Conservation (phyloP, 176 grass and related monocot genomes). For the Raddia guianensis region DNA sequence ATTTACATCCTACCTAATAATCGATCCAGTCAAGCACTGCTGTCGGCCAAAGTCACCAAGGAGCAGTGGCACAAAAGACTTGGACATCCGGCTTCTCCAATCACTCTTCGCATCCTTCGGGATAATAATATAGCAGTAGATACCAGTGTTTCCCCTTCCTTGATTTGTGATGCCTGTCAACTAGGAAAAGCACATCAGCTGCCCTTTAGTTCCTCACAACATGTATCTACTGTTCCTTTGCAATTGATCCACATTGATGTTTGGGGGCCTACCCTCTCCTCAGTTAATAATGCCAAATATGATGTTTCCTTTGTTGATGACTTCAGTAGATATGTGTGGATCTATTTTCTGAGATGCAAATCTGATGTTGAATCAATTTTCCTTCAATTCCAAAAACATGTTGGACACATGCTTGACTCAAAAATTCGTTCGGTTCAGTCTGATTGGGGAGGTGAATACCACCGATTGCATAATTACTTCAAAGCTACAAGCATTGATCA, state of each 20-base stretch:
- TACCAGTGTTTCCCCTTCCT: background rate
- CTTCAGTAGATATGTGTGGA: background rate
- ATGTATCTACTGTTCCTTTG: rapidly evolving
- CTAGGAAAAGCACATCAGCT: background rate
- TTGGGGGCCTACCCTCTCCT: background rate
- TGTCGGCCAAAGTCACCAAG: rapidly evolving
- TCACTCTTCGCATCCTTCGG: rapidly evolving
- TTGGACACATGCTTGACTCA: rapidly evolving
- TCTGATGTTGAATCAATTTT: background rate
- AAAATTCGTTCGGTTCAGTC: background rate
- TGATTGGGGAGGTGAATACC: background rate
- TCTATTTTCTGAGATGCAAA: background rate
- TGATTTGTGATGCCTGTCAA: background rate
- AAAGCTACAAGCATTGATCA: rapidly evolving
- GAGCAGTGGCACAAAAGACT: background rate
- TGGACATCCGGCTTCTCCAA: rapidly evolving
- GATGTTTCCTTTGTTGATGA: background rate
- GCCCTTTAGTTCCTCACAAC: rapidly evolving
- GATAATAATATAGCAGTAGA: rapidly evolving
- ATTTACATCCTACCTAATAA: background rate
- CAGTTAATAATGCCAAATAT: background rate
- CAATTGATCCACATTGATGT: background rate
- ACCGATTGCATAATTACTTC: background rate
- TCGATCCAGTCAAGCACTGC: background rate
- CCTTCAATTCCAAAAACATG: background rate